Evolutionary conservation across 306 rosid species (phyloP).

Genomic region (Urtica urens): DNA sequence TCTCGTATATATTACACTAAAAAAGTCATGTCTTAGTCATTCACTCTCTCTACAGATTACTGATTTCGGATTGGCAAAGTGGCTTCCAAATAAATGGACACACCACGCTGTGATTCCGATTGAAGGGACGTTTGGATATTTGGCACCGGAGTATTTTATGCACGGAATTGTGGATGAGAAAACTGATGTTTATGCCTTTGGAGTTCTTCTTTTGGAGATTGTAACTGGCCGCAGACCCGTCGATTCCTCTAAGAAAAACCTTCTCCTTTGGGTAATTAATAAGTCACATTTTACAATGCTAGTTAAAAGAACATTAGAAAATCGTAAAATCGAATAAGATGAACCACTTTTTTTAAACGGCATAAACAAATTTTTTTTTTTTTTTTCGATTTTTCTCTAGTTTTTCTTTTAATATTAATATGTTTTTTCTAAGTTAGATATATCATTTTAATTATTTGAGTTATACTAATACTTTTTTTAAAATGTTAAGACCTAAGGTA

Average conservation of each 20-base stretch:
- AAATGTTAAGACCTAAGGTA: no score
- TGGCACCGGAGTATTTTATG: slow-evolving; percentile 92
- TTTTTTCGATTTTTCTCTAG: no score
- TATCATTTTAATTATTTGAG: no score
- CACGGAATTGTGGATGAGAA: slow-evolving; percentile 93
- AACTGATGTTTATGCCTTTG: slow-evolving; percentile 74
- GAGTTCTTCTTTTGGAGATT: slow-evolving; percentile 80
- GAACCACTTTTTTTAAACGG: no score
- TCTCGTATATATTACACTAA: not conserved
- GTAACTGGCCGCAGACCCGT: slow-evolving; percentile 80
- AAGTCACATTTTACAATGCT: no score
- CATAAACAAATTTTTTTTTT: no score
- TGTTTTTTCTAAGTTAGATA: no score
- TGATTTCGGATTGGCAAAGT: slow-evolving; percentile 92
- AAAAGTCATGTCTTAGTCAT: not conserved
- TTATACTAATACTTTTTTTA: no score
- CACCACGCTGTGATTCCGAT: slow-evolving; percentile 85
- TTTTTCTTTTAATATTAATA: no score
- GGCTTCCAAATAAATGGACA: slow-evolving; percentile 99
- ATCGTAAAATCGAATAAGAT: no score
- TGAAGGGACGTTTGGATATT: slow-evolving; percentile 93
- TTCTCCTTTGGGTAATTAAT: slow-evolving; percentile 84
- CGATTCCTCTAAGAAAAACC: slow-evolving; percentile 75
- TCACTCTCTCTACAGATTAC: slow-evolving; percentile 38
- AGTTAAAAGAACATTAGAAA: no score